Percentiles rank a stretch among this genome's conserved stretches.
Evolutionary conservation across 2,329 filamentous ascomycete species (phyloP).

Genomic region (Penicillium brasilianum): DNA sequence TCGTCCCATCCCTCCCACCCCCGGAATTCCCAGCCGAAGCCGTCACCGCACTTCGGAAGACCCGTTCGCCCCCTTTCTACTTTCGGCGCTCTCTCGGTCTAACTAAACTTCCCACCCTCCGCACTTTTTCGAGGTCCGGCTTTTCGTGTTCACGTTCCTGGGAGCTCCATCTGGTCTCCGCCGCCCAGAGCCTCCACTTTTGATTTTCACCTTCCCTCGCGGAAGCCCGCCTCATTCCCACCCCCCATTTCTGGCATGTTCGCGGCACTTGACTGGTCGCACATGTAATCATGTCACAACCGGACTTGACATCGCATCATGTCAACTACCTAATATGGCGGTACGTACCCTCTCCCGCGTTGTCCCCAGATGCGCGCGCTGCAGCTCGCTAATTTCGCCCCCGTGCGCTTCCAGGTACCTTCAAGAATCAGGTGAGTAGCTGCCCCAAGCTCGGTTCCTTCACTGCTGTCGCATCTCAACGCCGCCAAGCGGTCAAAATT

Average conservation of each 20-base stretch:
- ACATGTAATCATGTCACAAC: conserved; percentile 52
- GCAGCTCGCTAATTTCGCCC: conserved; percentile 20
- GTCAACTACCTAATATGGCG: conserved; percentile 73
- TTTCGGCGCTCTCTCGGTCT: conserved; percentile 17
- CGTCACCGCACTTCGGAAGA: conserved; percentile 2
- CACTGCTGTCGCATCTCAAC: background rate
- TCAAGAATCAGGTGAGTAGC: conserved; percentile 59
- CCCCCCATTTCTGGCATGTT: conserved; percentile 35
- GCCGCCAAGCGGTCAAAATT: background rate
- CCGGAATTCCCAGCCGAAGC: conserved; percentile 6
- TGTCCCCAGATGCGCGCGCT: conserved; percentile 22
- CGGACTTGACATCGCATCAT: conserved; percentile 59
- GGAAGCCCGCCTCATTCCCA: conserved; percentile 34
- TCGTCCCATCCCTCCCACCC: background rate
- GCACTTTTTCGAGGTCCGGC: background rate
- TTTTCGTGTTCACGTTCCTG: conserved; percentile 17
- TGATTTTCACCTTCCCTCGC: conserved; percentile 34
- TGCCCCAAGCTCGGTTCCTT: conserved; percentile 21
- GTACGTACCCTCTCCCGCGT: conserved; percentile 47
- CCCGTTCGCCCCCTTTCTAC: conserved; percentile 12
- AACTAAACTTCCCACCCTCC: conserved; percentile 7
- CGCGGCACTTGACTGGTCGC: conserved; percentile 37
- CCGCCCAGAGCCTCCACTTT: conserved; percentile 25
- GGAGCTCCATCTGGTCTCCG: conserved; percentile 21
- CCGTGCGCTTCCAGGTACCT: conserved; percentile 51